Base-by-base conservation (phyloP, 179 eudicot genomes). In the Silene coronaria region DNA sequence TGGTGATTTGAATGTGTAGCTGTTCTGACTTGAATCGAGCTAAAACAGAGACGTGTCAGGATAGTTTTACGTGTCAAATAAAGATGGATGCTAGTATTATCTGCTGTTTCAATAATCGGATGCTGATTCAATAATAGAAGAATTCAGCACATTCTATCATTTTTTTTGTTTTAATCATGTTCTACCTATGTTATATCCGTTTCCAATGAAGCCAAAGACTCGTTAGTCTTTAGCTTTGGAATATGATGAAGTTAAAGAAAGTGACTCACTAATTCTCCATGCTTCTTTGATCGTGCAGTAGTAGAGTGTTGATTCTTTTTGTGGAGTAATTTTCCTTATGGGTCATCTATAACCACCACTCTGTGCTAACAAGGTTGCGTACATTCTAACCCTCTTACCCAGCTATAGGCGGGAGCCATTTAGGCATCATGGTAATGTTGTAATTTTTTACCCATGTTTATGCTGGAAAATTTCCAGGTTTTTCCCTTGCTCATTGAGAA, bases 401-500 rank as follows among this genome's bases (percentile, higher is more conserved):
- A 2, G 19, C 57, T 6, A 53, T 1, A 53, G 58, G 58, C 8
- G 21, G 58, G 19, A 53, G 21, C 48, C 21, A 53, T 53, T 17
- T 5, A n/a, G 58, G 21, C 19, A 53, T 16, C 21, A 51, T 6
- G 58, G 58, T 17, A 53, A 53, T 53, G 58, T n/a, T 53, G 58
- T 53, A 23, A 14, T 17, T 62, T 24, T 24, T 66, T 45, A 53
- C 42, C 59, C 23, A 26, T 67, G 63, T 22, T 23, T 58, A 2
- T 66, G 23, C 57, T 72, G 73, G 46, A 55, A 66, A 45, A 73
- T 69, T 23, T 34, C 78, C 87, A 93, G 97, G 98, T 93, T 71
- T 87, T 88, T 82, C 98, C 97, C 3, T 84, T 93, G 88, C 93
- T 93, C 57, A 87, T 88, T 62, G 97, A 91, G 60, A 93, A 91